phyloP scores from a whole-genome alignment of 345 rosid species.

The Eucalyptus erythrocorys region DNA sequence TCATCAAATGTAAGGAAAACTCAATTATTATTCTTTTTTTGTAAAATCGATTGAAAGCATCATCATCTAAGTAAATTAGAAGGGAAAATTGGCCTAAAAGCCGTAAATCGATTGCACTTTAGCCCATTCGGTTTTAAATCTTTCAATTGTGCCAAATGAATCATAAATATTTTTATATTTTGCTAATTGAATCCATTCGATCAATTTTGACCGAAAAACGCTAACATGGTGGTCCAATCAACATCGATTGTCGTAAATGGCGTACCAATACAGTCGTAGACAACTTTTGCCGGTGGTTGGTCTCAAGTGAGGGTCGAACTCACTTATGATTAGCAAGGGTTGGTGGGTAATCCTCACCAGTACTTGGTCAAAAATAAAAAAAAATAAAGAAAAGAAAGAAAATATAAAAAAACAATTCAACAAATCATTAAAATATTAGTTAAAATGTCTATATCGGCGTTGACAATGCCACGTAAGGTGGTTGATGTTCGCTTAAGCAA shows the following conservation, averaged over 20 bases:
- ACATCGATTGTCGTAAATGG: background rate
- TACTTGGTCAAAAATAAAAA: no score
- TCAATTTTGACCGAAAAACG: no score
- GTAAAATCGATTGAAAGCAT: background rate
- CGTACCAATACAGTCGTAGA: fast-evolving
- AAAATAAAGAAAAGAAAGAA: no score
- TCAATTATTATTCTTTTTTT: background rate
- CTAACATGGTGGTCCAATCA: fast-evolving
- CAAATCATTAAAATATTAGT: no score
- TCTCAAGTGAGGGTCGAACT: background rate
- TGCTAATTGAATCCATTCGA: background rate
- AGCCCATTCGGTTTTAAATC: no score
- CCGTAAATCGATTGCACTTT: fast-evolving
- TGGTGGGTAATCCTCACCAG: no score
- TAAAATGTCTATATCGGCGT: fast-evolving
- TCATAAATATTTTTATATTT: fast-evolving
- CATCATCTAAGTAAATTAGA: background rate
- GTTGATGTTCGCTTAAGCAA: fast-evolving
- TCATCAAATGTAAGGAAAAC: background rate
- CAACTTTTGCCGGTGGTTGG: background rate
- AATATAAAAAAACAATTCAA: no score
- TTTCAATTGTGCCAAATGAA: background rate
- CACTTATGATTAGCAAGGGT: background rate
- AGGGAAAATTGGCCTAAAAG: background rate
- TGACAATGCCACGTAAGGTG: fast-evolving